These are phyloP conservation scores for Leishmania guyanensis DNA, from an alignment of 208 protist species.

Conservation along the genomic window DNA sequence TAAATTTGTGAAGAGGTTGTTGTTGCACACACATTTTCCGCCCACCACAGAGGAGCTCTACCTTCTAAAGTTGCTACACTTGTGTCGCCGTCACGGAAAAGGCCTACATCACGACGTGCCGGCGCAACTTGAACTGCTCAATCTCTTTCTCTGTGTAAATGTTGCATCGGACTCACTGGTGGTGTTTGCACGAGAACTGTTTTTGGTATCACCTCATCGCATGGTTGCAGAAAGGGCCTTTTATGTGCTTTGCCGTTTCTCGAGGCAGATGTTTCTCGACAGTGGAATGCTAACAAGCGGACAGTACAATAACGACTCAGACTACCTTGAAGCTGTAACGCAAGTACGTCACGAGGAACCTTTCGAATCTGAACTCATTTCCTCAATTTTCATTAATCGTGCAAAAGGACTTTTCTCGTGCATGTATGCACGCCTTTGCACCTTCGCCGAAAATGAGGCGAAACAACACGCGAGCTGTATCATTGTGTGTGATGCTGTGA, in stretches of 20 bases:
- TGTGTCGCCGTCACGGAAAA: conserved; percentile 23
- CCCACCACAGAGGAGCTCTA: conserved; percentile 5
- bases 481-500: conserved; percentile 21
- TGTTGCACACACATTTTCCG: conserved; percentile 9
- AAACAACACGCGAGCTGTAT: not conserved
- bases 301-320: not conserved
- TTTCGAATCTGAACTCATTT: not conserved
- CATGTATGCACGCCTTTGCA: not conserved
- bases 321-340: not conserved
- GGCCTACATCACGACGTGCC: conserved; percentile 12
- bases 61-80: conserved; percentile 16
- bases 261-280: not conserved
- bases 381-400: not conserved
- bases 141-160: not conserved
- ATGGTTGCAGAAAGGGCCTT: conserved; percentile 15
- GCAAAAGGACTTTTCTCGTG: not conserved
- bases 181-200: conserved; percentile 9
- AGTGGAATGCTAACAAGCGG: not conserved
- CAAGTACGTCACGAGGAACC: not conserved
- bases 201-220: conserved; percentile 17
- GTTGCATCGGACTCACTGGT: conserved; percentile 1
- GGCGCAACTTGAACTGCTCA: conserved; percentile 22
- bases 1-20: conserved; percentile 11
- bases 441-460: not conserved
- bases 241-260: conserved; percentile 3